Percentiles rank a stretch among this genome's conserved stretches.
Conservation (phyloP, 495 filamentous ascomycete genomes). For the Daldinia caldariorum region DNA sequence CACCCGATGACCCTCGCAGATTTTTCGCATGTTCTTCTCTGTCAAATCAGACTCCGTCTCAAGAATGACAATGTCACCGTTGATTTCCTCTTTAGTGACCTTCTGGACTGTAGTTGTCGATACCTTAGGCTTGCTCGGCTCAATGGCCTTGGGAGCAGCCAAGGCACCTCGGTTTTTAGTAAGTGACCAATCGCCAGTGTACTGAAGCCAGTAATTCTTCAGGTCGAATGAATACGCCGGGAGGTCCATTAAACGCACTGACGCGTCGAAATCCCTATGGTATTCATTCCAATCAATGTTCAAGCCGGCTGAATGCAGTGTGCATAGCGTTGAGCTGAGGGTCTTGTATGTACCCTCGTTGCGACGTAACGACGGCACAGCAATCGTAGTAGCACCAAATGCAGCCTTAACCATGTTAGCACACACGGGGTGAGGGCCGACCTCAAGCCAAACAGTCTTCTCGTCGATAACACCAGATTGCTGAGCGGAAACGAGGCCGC, state of each 20-base stretch:
- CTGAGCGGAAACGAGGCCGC: slow-evolving; percentile 67
- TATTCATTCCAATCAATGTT: slow-evolving; percentile 82
- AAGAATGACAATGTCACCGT: slow-evolving; percentile 64
- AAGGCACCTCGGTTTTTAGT: slow-evolving; percentile 75
- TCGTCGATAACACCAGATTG: slow-evolving; percentile 59
- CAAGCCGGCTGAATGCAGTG: slow-evolving; percentile 71
- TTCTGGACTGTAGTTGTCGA: slow-evolving; percentile 62
- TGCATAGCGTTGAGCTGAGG: slow-evolving; percentile 66
- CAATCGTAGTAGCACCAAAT: slow-evolving; percentile 65
- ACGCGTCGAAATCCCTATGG: slow-evolving; percentile 72
- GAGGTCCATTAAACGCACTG: slow-evolving; percentile 70
- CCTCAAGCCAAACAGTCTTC: slow-evolving; percentile 69
- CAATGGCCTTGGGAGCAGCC: slow-evolving; percentile 58
- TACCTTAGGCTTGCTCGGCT: slow-evolving; percentile 59
- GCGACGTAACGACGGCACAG: slow-evolving; percentile 65
- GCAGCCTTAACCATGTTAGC: slow-evolving; percentile 74
- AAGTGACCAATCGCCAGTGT: slow-evolving; percentile 73
- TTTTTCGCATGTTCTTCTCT: slow-evolving; percentile 66
- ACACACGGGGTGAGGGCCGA: slow-evolving; percentile 76
- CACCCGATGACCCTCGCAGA: slow-evolving; percentile 76
- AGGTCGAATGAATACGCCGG: slow-evolving; percentile 81
- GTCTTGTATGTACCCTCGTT: slow-evolving; percentile 71
- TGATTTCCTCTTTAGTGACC: slow-evolving; percentile 65
- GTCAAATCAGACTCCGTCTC: slow-evolving; percentile 74
- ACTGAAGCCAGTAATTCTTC: slow-evolving; percentile 86